Evolutionary conservation across 2,329 filamentous ascomycete genomes (phyloP).

Genomic region (Neodidymelliopsis sp.): DNA sequence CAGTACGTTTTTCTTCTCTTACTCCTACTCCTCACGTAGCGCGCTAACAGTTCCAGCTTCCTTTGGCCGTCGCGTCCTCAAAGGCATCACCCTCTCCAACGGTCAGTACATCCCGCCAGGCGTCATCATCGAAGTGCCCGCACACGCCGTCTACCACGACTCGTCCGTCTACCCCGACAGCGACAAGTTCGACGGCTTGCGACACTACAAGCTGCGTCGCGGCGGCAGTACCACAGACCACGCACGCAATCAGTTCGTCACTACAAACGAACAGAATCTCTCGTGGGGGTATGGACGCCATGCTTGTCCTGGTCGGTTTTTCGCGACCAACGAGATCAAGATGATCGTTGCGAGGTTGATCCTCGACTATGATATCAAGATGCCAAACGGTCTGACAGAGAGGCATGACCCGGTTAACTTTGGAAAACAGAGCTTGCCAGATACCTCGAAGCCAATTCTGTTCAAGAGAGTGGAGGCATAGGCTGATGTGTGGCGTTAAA

Average conservation of each 20-base stretch:
- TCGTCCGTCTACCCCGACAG: constrained; percentile 28
- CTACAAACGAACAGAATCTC: constrained; percentile 34
- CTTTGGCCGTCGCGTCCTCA: constrained; percentile 60
- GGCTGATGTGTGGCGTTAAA: background rate
- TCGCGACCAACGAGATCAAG: constrained; percentile 46
- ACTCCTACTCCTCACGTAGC: too few species aligned
- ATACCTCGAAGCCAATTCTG: constrained; percentile 25
- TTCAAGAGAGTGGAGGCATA: constrained; percentile 28
- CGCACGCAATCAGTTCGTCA: constrained; percentile 44
- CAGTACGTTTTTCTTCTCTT: constrained; percentile 23
- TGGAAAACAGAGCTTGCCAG: constrained; percentile 19
- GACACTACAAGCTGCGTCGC: constrained; percentile 40
- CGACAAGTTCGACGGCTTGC: constrained; percentile 43
- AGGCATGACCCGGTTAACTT: constrained; percentile 26
- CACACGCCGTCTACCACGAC: constrained; percentile 39
- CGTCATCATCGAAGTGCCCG: constrained; percentile 41
- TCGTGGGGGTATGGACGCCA: constrained; percentile 43
- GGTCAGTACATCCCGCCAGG: constrained; percentile 57
- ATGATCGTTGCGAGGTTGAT: constrained; percentile 40
- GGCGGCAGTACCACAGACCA: constrained; percentile 30
- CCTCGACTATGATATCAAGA: constrained; percentile 39
- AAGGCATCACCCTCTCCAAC: constrained; percentile 61
- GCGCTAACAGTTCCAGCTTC: constrained; percentile 37
- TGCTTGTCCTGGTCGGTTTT: constrained; percentile 46
- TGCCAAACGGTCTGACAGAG: constrained; percentile 25